Percentiles rank a stretch among this genome's conserved stretches.
Conservation (phyloP, 1,139 yeast genomes). For the Yarrowia galli region DNA sequence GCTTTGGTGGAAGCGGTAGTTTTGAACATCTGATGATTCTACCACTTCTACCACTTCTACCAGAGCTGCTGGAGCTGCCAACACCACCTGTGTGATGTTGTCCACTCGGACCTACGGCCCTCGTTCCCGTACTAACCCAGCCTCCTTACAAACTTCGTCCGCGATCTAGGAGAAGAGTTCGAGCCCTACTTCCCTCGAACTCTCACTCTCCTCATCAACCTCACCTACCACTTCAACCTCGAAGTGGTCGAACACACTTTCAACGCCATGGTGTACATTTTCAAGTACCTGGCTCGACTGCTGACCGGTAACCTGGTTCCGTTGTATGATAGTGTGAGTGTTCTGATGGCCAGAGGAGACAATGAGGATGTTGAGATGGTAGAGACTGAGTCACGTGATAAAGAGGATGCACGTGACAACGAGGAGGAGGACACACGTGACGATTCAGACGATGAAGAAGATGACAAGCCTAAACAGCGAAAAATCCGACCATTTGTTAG, state of each 20-base stretch:
- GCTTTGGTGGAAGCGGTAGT: too few relatives aligned
- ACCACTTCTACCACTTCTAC: too few relatives aligned
- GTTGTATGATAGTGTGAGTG: constrained; percentile 66
- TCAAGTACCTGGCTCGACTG: constrained; percentile 79
- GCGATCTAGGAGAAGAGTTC: constrained; percentile 92
- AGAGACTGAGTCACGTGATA: background rate
- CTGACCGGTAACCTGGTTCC: constrained; percentile 69
- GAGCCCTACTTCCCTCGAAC: constrained; percentile 68
- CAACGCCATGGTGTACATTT: constrained; percentile 83
- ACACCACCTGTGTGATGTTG: background rate
- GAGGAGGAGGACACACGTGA: background rate
- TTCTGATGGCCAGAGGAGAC: constrained; percentile 58
- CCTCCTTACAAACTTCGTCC: constrained; percentile 82
- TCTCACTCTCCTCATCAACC: constrained; percentile 59
- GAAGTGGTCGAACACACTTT: constrained; percentile 84
- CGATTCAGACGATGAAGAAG: constrained; percentile 29
- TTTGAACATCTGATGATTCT: too few relatives aligned
- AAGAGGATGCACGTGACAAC: background rate
- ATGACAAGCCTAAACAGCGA: background rate
- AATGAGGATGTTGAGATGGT: background rate
- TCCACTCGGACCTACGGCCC: background rate
- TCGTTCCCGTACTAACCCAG: constrained; percentile 40
- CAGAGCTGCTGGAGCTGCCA: too few relatives aligned
- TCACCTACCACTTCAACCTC: constrained; percentile 59
- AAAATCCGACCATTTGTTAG: constrained; percentile 58